Evolutionary conservation across 768 basidiomycete genomes (phyloP), one percentile per base, ranked within the genome.

Genomic region (Tylopilus felleus): DNA sequence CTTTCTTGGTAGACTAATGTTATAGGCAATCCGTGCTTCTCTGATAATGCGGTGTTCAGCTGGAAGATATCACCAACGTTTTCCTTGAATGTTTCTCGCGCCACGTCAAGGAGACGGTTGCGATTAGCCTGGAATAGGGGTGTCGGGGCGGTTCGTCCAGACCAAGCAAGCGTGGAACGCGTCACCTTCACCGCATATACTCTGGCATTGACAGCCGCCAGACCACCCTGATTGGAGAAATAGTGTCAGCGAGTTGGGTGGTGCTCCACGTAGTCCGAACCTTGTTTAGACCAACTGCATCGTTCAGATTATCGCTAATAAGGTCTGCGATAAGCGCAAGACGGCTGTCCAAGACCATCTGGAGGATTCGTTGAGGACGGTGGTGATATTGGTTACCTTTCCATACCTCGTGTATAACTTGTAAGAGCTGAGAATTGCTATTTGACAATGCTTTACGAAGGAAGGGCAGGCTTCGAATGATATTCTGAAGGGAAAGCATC

Each of bases 51-150:
- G 16, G 75, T 74, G 55, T 81, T 82, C 33, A 93, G 74, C 49
- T 85, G 78, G 57, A 85, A 84, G 49, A 97, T 92, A 64, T 99
- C 96, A 16, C 83, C 80, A 41, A 96, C 79, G 60, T 96, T 96
- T 69, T 99, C 95, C 61, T 88, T 91, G 74, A 87, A 98, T 0
- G 95, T 95, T 68, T 93, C 93, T 3, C 97, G 81, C 2, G 96
- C 97, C 8, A 98, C 93, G 59, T 98, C 96, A 28, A 99, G 84
- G 10, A 96, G 76, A 27, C 83, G 82, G 60, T 93, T 90, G 63
- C 79, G 80, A 56, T 90, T 88, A 3, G 91, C 88, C 81, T 88
- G 43, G 8, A 47, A 41, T 35, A 36, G 27, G 29, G 29, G 40
- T 23, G 31, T 31, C 12, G 9, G 12, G 28, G 17, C 3, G 29